phyloP scores from a whole-genome alignment of 2,329 filamentous ascomycete species.

The Cordyceps javanica region DNA sequence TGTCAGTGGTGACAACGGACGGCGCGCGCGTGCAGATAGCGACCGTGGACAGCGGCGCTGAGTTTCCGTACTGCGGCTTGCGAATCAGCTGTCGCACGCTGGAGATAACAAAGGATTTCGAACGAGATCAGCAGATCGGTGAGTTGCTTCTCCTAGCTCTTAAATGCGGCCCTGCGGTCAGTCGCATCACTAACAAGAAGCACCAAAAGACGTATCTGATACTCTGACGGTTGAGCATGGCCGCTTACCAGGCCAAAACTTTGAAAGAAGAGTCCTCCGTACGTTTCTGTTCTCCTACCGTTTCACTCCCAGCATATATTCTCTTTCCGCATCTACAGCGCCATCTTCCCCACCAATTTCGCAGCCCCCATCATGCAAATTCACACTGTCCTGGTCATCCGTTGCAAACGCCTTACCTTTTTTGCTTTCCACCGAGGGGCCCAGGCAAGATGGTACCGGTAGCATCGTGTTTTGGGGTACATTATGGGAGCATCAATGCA shows the following conservation, averaged over 20 bases:
- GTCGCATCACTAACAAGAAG: not conserved
- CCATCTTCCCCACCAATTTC: too few species aligned
- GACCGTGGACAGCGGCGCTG: conserved; percentile 31
- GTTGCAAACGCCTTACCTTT: too few species aligned
- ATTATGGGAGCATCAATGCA: too few species aligned
- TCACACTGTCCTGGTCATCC: too few species aligned
- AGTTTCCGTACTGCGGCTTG: conserved; percentile 88
- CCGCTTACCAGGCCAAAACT: conserved; percentile 66
- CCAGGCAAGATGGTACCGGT: too few species aligned
- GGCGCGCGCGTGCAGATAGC: conserved; percentile 31
- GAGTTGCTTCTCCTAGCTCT: too few species aligned
- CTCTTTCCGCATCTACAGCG: not conserved
- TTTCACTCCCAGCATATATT: not conserved
- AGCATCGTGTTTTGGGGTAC: too few species aligned
- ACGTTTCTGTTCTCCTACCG: conserved; percentile 23
- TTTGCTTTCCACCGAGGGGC: too few species aligned
- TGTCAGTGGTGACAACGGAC: conserved; percentile 38
- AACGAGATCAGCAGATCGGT: conserved; percentile 45
- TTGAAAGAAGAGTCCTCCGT: conserved; percentile 73
- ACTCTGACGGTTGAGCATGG: conserved; percentile 74
- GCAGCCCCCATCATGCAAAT: too few species aligned
- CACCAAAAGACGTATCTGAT: conserved; percentile 45
- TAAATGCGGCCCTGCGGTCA: too few species aligned
- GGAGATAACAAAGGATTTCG: conserved; percentile 64
- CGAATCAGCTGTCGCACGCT: conserved; percentile 69